Conservation (phyloP, 2,329 filamentous ascomycete genomes). For the Penicillium sp. region DNA sequence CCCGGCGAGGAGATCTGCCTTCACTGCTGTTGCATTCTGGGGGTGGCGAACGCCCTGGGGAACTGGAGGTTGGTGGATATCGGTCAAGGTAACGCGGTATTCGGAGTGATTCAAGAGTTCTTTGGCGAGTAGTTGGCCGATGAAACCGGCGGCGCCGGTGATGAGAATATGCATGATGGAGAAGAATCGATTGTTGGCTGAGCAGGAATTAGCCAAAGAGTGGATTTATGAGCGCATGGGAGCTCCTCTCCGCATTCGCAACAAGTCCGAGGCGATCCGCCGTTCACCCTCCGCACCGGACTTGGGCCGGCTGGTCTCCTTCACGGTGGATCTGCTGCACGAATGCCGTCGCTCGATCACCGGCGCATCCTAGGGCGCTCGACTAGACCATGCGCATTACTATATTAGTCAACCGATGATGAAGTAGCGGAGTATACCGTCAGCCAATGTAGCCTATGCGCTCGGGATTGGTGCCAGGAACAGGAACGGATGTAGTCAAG, state of each 20-base stretch:
- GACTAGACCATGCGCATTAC: not conserved
- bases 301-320: slow-evolving; percentile 21
- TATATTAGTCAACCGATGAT: not conserved
- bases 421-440: not conserved
- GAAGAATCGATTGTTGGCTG: not conserved
- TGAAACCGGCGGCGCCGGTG: slow-evolving; percentile 63
- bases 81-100: slow-evolving; percentile 55
- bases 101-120: slow-evolving; percentile 53
- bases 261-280: slow-evolving; percentile 32
- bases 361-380: not conserved
- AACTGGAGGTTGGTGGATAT: slow-evolving; percentile 55
- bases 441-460: not conserved
- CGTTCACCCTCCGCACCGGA: slow-evolving; percentile 30
- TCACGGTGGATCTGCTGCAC: slow-evolving; percentile 14
- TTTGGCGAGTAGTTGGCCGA: slow-evolving; percentile 60
- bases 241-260: slow-evolving; percentile 35
- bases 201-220: not conserved
- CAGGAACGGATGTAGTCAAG: not conserved
- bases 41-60: slow-evolving; percentile 50
- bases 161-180: slow-evolving; percentile 55
- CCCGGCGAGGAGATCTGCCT: slow-evolving; percentile 53
- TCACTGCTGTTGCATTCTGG: slow-evolving; percentile 51
- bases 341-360: slow-evolving; percentile 1
- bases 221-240: slow-evolving; percentile 12
- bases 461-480: not conserved